Conservation (phyloP, 2,329 filamentous ascomycete genomes). For the Trichoderma arundinaceum region DNA sequence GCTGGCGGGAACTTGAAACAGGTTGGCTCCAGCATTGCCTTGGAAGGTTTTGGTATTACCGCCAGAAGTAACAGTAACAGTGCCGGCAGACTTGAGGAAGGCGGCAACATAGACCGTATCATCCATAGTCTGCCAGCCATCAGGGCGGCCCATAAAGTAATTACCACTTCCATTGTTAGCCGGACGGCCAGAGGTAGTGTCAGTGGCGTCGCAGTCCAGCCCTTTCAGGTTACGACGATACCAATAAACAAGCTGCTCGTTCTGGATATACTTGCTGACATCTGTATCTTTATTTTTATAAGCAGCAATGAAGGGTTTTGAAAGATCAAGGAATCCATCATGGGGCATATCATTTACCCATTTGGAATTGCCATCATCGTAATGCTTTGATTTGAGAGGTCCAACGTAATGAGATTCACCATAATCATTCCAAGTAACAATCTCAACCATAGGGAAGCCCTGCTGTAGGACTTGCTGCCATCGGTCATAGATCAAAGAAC, state of each 20-base stretch:
- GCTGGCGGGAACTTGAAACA: slow-evolving; percentile 52
- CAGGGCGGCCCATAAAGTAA: slow-evolving; percentile 57
- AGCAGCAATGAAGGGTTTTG: slow-evolving; percentile 58
- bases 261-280: slow-evolving; percentile 50
- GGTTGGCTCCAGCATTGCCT: slow-evolving; percentile 38
- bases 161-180: slow-evolving; percentile 55
- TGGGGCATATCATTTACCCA: slow-evolving; percentile 59
- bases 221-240: slow-evolving; percentile 56
- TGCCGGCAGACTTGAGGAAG: slow-evolving; percentile 53
- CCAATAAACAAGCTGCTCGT: slow-evolving; percentile 61
- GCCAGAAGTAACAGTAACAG: slow-evolving; percentile 53
- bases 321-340: slow-evolving; percentile 60
- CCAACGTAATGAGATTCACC: slow-evolving; percentile 62
- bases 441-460: slow-evolving; percentile 54
- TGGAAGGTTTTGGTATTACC: slow-evolving; percentile 47
- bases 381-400: slow-evolving; percentile 52
- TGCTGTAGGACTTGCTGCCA: slow-evolving; percentile 56
- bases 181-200: slow-evolving; percentile 52
- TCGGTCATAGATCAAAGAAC: slow-evolving; percentile 63
- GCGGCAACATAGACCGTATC: slow-evolving; percentile 60
- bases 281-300: slow-evolving; percentile 55
- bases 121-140: slow-evolving; percentile 56
- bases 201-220: slow-evolving; percentile 57
- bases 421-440: slow-evolving; percentile 57
- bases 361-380: slow-evolving; percentile 53